These are phyloP conservation scores for Rhipidocladum racemiflorum DNA, from an alignment of 176 grass and related monocot species.

Conservation along the genomic window DNA sequence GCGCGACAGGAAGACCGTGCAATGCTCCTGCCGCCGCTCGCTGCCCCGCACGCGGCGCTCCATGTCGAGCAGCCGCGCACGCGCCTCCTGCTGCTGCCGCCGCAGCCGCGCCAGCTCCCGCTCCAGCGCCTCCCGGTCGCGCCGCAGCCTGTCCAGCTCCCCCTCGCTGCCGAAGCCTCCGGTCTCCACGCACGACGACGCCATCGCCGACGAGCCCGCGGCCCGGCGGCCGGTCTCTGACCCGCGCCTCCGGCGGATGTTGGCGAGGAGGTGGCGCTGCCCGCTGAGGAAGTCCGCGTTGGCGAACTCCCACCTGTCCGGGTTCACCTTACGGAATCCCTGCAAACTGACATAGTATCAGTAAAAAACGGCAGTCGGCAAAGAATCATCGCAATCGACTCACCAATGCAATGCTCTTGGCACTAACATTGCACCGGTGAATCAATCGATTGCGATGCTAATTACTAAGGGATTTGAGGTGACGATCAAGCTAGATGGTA, in stretches of 20 bases:
- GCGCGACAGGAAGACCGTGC: constrained; percentile 48
- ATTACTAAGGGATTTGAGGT: not conserved
- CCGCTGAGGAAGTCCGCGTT: constrained; percentile 55
- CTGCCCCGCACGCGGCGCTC: constrained; percentile 47
- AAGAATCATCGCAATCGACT: not conserved
- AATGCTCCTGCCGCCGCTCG: constrained; percentile 56
- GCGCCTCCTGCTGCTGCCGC: constrained; percentile 44
- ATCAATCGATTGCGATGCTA: not conserved
- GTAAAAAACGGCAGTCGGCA: not conserved
- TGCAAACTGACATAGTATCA: not conserved
- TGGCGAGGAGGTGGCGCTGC: constrained; percentile 56
- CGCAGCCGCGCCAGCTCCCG: constrained; percentile 33
- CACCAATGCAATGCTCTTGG: not conserved
- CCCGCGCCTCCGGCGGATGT: constrained; percentile 29
- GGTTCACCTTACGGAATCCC: constrained; percentile 59
- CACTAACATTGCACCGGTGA: not conserved
- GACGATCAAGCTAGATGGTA: not conserved
- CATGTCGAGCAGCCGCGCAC: constrained; percentile 40
- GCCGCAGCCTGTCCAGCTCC: constrained; percentile 47
- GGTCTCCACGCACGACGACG: too few relatives aligned
- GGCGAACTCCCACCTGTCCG: constrained; percentile 72
- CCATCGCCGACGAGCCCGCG: too few relatives aligned
- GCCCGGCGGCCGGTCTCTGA: too few relatives aligned
- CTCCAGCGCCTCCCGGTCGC: constrained; percentile 40
- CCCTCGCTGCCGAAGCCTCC: not conserved